Percentiles rank a stretch among this genome's conserved stretches.
Conservation (phyloP, 176 grass and related monocot genomes). For the Poa pratensis region DNA sequence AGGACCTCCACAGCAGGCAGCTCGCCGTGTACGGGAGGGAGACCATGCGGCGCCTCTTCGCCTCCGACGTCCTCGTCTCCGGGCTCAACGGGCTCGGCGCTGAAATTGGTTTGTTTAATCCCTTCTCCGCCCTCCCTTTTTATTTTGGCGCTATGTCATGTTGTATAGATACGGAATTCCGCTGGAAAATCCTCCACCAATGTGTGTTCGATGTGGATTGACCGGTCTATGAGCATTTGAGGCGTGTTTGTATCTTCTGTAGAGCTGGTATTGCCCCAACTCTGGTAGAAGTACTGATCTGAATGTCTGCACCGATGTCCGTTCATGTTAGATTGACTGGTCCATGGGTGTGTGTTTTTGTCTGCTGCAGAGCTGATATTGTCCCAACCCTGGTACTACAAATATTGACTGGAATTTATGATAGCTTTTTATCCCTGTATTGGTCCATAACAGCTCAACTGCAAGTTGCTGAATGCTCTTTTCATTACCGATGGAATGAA, state of each 20-base stretch:
- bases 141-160: not conserved
- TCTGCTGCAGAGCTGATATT: not conserved
- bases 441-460: not conserved
- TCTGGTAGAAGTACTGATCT: not conserved
- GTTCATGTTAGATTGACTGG: not conserved
- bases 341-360: not conserved
- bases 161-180: not conserved
- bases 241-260: not conserved
- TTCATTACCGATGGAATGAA: not conserved
- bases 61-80: conserved; percentile 76
- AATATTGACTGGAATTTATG: too few relatives aligned
- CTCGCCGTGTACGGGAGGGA: conserved; percentile 81
- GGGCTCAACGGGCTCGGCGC: conserved; percentile 75
- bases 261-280: not conserved
- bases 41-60: conserved; percentile 83
- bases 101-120: conserved; percentile 60
- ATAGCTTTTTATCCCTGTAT: not conserved
- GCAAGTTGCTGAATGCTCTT: not conserved
- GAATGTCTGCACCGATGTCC: not conserved
- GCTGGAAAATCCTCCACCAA: not conserved
- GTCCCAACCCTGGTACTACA: not conserved
- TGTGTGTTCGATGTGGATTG: not conserved
- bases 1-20: conserved; percentile 93
- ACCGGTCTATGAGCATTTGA: not conserved
- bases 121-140: not conserved